Base-by-base conservation (phyloP, 208 protist genomes). In the Crithidia expoeki region DNA sequence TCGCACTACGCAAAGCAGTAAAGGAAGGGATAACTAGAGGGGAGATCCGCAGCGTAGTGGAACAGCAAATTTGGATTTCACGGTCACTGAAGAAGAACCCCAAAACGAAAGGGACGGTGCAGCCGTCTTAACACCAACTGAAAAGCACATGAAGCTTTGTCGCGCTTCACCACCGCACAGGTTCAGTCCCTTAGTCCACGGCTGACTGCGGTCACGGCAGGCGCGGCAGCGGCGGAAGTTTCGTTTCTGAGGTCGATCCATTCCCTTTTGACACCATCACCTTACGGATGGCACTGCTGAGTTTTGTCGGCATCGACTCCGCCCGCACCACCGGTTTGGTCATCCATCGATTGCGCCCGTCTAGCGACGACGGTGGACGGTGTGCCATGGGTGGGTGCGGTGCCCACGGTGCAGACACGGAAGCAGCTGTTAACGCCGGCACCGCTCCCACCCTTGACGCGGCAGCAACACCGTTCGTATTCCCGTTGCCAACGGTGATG, bases 341-440 rank as follows among this genome's bases (percentile, higher is more conserved):
- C 19, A 33, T 51, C 49, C 49, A 30, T 3, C 19, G 52, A 7
- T n/a, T 57, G 27, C 47, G 38, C 11, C 55, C 55, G 33, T 56
- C 50, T 30, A 32, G 2, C 42, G 58, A 56, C 3, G 60, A 60
- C 2, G 53, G 21, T 17, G 42, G 46, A 9, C 47, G 61, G 33
- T 67, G 44, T 11, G 63, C 46, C 11, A 30, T 59, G n/a, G 62
- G 71, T 49, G 71, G 71, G 23, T 61, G 71, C 12, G 60, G 27
- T 1, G 17, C 62, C 16, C 42, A 57, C 21, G 49, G 38, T 10
- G 23, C 23, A 7, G 57, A 53, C 3, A 30, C 33, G 59, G 56
- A 30, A 47, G 16, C 42, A 38, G 3, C 12, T 38, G 58, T n/a
- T n/a, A n/a, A n/a, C n/a, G n/a, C n/a, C n/a, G n/a, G n/a, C n/a